Evolutionary conservation across 345 rosid genomes (phyloP).

Genomic region (Arabis hirsuta): DNA sequence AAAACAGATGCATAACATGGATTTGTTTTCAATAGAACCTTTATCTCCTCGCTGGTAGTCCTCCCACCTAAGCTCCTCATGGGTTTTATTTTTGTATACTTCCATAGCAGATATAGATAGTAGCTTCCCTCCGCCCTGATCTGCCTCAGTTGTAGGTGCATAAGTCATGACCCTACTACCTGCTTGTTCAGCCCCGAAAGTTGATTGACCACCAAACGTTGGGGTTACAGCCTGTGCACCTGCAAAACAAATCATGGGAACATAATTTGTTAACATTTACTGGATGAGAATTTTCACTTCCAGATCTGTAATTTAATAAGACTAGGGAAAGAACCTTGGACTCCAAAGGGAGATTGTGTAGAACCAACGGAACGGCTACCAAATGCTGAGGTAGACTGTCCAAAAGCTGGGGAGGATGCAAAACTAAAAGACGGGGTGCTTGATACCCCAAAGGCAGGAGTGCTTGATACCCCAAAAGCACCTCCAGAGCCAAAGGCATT

Average conservation of each 20-base stretch:
- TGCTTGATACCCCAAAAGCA: slow-evolving; percentile 52
- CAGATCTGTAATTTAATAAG: slow-evolving; percentile 9
- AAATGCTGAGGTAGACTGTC: too few species aligned
- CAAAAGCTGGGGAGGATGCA: too few species aligned
- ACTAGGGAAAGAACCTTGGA: slow-evolving; percentile 72
- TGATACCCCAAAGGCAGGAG: slow-evolving; percentile 34
- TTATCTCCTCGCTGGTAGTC: slow-evolving; percentile 96
- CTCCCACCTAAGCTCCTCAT: slow-evolving; percentile 95
- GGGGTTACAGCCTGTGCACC: slow-evolving; percentile 68
- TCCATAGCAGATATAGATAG: slow-evolving; percentile 92
- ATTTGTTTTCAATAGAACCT: slow-evolving; percentile 51
- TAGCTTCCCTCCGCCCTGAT: slow-evolving; percentile 63
- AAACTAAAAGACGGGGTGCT: too few species aligned
- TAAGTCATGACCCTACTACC: slow-evolving; percentile 81
- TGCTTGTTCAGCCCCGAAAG: slow-evolving; percentile 69
- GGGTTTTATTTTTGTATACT: slow-evolving; percentile 70
- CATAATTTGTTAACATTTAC: neutral
- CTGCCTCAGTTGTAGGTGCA: slow-evolving; percentile 68
- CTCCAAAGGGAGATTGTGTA: slow-evolving; percentile 64
- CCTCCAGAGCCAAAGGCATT: slow-evolving; percentile 59
- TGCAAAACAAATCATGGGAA: slow-evolving; percentile 44
- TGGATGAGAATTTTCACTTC: neutral
- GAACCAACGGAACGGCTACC: too few species aligned
- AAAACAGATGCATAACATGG: slow-evolving; percentile 6
- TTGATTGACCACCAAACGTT: slow-evolving; percentile 63